phyloP scores from a whole-genome alignment of 306 rosid species.

The Cucumis melo region DNA sequence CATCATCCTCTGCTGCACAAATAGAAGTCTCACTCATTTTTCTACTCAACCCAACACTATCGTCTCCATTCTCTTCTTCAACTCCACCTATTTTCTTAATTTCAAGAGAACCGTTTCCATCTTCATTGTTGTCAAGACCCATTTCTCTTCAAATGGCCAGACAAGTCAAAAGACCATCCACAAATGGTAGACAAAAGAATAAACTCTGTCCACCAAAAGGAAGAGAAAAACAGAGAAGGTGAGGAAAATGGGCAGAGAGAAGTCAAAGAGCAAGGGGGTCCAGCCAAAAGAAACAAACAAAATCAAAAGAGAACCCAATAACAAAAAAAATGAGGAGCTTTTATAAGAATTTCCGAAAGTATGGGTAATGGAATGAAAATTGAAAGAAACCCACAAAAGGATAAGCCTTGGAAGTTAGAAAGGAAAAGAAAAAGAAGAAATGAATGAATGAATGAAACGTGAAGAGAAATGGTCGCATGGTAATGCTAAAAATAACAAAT shows the following conservation, averaged over 20 bases:
- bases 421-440: slow-evolving; percentile 15
- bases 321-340: not conserved
- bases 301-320: not conserved
- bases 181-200: slow-evolving; percentile 8
- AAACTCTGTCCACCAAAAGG: slow-evolving; percentile 11
- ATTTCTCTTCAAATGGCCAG: slow-evolving; percentile 42
- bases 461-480: slow-evolving; percentile 59
- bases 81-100: slow-evolving; percentile 5
- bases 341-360: not conserved
- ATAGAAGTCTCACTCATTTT: slow-evolving; percentile 47
- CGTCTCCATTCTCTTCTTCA: slow-evolving; percentile 24
- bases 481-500: slow-evolving; percentile 37
- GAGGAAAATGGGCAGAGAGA: not conserved
- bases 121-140: slow-evolving; percentile 60
- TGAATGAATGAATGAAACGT: slow-evolving; percentile 1
- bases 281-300: not conserved
- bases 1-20: slow-evolving; percentile 67
- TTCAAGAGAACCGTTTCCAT: slow-evolving; percentile 6
- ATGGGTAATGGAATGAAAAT: slow-evolving; percentile 33
- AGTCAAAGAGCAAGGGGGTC: not conserved
- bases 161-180: slow-evolving; percentile 38
- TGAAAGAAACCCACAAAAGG: slow-evolving; percentile 10
- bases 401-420: slow-evolving; percentile 12
- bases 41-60: slow-evolving; percentile 16
- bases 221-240: slow-evolving; percentile 6